These are phyloP conservation scores for Pestalotiopsis sp. DNA, from an alignment of 2,329 filamentous ascomycete genomes.

Conservation along the genomic window DNA sequence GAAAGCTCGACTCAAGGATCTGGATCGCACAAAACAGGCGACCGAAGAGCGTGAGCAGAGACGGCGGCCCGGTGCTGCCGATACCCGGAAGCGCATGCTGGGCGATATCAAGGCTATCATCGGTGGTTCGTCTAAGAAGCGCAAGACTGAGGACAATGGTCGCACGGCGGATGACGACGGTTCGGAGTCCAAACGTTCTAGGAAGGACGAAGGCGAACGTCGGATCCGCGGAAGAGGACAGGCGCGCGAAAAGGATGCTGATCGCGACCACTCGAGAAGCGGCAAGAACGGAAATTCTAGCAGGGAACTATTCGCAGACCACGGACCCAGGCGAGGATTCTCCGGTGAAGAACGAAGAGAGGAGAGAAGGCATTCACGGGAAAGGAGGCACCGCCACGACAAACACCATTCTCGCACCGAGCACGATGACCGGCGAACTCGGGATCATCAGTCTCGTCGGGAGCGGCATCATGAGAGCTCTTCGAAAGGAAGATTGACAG, in stretches of 20 bases:
- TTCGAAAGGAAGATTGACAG: not conserved
- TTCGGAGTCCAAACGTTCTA: slow-evolving; percentile 10
- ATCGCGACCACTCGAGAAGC: slow-evolving; percentile 22
- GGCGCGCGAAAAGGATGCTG: slow-evolving; percentile 8
- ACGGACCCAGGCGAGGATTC: not conserved
- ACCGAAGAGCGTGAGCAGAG: slow-evolving; percentile 39
- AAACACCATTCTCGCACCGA: slow-evolving; percentile 10
- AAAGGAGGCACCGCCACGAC: slow-evolving; percentile 15
- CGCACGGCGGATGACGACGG: slow-evolving; percentile 10
- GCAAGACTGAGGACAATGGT: slow-evolving; percentile 29
- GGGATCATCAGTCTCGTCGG: slow-evolving; percentile 12
- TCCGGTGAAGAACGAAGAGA: not conserved
- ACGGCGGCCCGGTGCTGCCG: slow-evolving; percentile 47
- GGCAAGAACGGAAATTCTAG: slow-evolving; percentile 24
- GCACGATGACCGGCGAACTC: slow-evolving; percentile 13
- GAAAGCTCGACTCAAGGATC: slow-evolving; percentile 65
- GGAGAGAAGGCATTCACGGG: slow-evolving; percentile 18
- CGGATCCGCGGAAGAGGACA: slow-evolving; percentile 15
- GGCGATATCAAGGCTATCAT: slow-evolving; percentile 64
- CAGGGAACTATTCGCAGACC: slow-evolving; percentile 24
- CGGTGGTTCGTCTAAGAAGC: slow-evolving; percentile 43
- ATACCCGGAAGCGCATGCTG: slow-evolving; percentile 60
- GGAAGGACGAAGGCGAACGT: slow-evolving; percentile 9
- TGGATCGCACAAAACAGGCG: slow-evolving; percentile 53
- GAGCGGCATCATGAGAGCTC: not conserved